Evolutionary conservation across 768 basidiomycete genomes (phyloP).

Genomic region (Amylocystis lapponica): DNA sequence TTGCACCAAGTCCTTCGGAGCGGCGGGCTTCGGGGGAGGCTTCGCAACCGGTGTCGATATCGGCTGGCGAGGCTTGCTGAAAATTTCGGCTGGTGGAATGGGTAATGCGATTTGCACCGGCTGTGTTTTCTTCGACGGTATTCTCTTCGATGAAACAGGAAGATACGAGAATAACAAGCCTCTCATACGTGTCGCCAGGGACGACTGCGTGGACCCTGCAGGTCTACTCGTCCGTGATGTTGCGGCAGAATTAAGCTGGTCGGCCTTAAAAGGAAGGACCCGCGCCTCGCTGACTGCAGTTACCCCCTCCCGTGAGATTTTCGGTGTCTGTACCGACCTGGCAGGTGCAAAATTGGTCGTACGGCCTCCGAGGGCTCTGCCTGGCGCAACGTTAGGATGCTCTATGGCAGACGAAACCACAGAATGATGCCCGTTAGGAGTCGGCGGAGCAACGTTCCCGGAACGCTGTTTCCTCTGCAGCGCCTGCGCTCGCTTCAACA

Average conservation of each 20-base stretch:
- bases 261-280: no score
- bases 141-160: slow-evolving; percentile 40
- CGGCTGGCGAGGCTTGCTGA: slow-evolving; percentile 46
- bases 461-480: slow-evolving; percentile 55
- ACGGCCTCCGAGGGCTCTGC: slow-evolving; percentile 8
- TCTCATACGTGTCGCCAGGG: slow-evolving; percentile 47
- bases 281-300: no score
- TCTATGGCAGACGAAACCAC: background rate
- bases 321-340: background rate
- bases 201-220: slow-evolving; percentile 9
- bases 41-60: slow-evolving; percentile 55
- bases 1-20: slow-evolving; percentile 61
- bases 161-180: slow-evolving; percentile 59
- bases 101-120: slow-evolving; percentile 39
- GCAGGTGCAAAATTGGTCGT: slow-evolving; percentile 21
- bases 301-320: background rate
- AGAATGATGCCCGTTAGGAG: slow-evolving; percentile 31
- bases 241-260: no score
- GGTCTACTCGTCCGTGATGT: slow-evolving; percentile 17
- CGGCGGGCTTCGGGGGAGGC: slow-evolving; percentile 36
- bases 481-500: slow-evolving; percentile 47
- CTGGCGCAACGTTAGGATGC: background rate
- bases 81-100: slow-evolving; percentile 48
- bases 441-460: slow-evolving; percentile 53
- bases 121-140: slow-evolving; percentile 17